Percentiles rank a stretch among this genome's conserved stretches.
Conservation (phyloP, 2,329 filamentous ascomycete species). For the Arthrocladium fulminans region DNA sequence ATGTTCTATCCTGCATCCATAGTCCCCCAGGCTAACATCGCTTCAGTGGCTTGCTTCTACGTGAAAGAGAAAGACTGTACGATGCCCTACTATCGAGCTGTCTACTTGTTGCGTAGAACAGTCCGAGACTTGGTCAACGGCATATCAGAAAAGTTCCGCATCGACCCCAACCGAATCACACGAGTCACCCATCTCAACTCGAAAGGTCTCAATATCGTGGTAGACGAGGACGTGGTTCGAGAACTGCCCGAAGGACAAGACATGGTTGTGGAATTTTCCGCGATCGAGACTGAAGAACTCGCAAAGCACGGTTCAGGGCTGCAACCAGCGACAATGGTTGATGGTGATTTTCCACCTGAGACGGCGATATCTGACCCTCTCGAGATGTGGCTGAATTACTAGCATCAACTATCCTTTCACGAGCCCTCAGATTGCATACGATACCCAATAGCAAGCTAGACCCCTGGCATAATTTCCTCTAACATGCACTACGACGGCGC, state of each 20-base stretch:
- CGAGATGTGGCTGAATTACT: slow-evolving; percentile 25
- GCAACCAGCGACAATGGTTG: slow-evolving; percentile 13
- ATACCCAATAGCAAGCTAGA: slow-evolving; percentile 13
- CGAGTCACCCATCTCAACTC: slow-evolving; percentile 64
- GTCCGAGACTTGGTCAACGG: slow-evolving; percentile 63
- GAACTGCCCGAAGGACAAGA: slow-evolving; percentile 85
- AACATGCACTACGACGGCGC: slow-evolving; percentile 12
- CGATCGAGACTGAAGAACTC: slow-evolving; percentile 43
- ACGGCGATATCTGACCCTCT: slow-evolving; percentile 18
- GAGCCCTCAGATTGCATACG: slow-evolving; percentile 16
- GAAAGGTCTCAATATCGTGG: slow-evolving; percentile 68
- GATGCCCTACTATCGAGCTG: slow-evolving; percentile 64
- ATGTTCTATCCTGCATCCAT: slow-evolving; percentile 26
- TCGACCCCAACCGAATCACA: slow-evolving; percentile 63
- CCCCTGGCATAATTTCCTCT: slow-evolving; percentile 9
- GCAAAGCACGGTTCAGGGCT: slow-evolving; percentile 17
- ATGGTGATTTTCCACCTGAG: slow-evolving; percentile 16
- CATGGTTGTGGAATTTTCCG: slow-evolving; percentile 64
- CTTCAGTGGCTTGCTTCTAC: slow-evolving; percentile 77
- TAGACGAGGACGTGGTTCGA: slow-evolving; percentile 82
- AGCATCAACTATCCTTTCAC: slow-evolving; percentile 7
- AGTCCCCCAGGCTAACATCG: slow-evolving; percentile 26
- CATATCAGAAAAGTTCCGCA: slow-evolving; percentile 68
- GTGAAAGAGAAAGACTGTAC: slow-evolving; percentile 48
- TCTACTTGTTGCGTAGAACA: slow-evolving; percentile 74